Conservation (phyloP, 2,329 filamentous ascomycete genomes). For the Fusarium camptoceras region DNA sequence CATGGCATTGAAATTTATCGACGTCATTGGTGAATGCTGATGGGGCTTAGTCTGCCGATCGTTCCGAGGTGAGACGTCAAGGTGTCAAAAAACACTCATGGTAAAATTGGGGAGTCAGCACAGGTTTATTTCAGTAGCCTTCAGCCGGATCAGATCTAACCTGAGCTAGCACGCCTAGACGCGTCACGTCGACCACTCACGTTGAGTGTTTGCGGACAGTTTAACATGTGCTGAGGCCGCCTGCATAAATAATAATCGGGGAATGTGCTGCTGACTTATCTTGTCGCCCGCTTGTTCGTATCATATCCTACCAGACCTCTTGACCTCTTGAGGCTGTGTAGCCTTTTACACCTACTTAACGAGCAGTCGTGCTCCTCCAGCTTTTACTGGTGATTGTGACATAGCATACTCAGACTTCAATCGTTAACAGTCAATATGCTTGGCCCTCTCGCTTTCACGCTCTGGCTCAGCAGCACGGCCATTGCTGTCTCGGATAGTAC, state of each 20-base stretch:
- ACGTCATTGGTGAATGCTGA: neutral
- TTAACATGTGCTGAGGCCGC: neutral
- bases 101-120: no score
- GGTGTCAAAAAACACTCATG: neutral
- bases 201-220: neutral
- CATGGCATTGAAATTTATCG: neutral
- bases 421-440: neutral
- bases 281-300: neutral
- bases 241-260: neutral
- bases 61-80: neutral
- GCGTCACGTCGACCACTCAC: neutral
- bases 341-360: neutral
- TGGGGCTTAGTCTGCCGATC: conserved; percentile 7
- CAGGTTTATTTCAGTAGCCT: neutral
- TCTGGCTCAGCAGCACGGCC: neutral
- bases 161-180: neutral
- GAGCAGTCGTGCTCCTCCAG: neutral
- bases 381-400: neutral
- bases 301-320: neutral
- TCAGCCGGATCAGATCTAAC: neutral
- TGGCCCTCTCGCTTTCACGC: neutral
- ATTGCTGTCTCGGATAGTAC: conserved; percentile 8
- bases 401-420: neutral
- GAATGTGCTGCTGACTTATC: neutral
- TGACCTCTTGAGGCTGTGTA: neutral